Percentiles rank a stretch among this genome's conserved stretches.
These are phyloP conservation scores for Glarea lozoyensis DNA, from an alignment of 495 filamentous ascomycete genomes.

Conservation along the genomic window DNA sequence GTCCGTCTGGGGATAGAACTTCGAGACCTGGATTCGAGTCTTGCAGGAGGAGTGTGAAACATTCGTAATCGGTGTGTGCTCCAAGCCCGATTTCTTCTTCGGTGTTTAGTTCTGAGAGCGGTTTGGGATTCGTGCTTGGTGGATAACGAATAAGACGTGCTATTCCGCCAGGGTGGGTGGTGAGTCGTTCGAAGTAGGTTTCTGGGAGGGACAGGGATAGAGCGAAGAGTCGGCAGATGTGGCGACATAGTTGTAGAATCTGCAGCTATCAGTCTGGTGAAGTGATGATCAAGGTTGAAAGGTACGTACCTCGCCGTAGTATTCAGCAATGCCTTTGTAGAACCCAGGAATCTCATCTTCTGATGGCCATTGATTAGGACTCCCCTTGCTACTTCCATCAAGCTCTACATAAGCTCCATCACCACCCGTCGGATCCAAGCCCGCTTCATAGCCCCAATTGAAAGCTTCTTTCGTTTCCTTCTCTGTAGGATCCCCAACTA, in stretches of 20 bases:
- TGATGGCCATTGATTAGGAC: constrained; percentile 16
- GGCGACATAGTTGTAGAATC: constrained; percentile 24
- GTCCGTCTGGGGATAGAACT: constrained; percentile 37
- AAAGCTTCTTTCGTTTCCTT: constrained; percentile 23
- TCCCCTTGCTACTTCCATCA: constrained; percentile 11
- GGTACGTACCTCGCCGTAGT: constrained; percentile 15
- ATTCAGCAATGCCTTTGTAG: constrained; percentile 15
- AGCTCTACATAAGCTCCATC: constrained; percentile 23
- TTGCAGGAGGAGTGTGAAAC: constrained; percentile 23
- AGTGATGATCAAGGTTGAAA: not conserved
- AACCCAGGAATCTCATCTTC: constrained; percentile 16
- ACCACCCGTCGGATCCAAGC: constrained; percentile 17
- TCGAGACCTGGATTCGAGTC: constrained; percentile 38
- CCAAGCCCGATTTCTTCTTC: constrained; percentile 34
- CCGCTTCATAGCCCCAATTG: constrained; percentile 22
- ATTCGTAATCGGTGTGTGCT: constrained; percentile 42
- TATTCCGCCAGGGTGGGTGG: constrained; percentile 33
- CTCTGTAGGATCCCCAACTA: constrained; percentile 13
- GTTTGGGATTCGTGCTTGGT: constrained; percentile 22
- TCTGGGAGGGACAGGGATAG: constrained; percentile 35
- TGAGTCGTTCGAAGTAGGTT: constrained; percentile 33
- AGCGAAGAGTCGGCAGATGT: constrained; percentile 35
- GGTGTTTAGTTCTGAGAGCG: constrained; percentile 13
- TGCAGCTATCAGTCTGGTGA: constrained; percentile 1
- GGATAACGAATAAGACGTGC: constrained; percentile 38